Conservation (phyloP, 805 yeast species). For the Zygosaccharomyces lentus region DNA sequence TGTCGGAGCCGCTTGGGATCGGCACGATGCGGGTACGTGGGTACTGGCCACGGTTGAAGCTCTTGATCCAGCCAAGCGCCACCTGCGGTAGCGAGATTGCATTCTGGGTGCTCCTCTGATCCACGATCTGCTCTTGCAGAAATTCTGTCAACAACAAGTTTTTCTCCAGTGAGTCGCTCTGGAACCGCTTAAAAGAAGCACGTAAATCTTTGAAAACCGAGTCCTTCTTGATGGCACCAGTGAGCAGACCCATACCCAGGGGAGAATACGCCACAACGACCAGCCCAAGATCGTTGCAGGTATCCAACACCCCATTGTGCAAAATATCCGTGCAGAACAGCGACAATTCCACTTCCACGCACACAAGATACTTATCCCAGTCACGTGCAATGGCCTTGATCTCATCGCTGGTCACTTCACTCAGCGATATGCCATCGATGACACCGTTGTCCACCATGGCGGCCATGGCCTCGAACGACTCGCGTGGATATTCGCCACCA, state of each 20-base stretch:
- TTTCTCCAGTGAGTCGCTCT: slow-evolving; percentile 49
- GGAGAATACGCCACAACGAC: slow-evolving; percentile 83
- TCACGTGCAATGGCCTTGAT: slow-evolving; percentile 54
- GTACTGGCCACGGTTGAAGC: slow-evolving; percentile 38
- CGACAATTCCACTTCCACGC: slow-evolving; percentile 78
- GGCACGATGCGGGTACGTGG: slow-evolving; percentile 56
- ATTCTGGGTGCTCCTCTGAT: slow-evolving; percentile 46
- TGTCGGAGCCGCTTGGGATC: slow-evolving; percentile 72
- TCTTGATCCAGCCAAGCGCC: slow-evolving; percentile 62
- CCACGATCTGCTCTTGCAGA: slow-evolving; percentile 43
- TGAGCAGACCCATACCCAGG: slow-evolving; percentile 70
- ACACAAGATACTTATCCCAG: slow-evolving; percentile 48
- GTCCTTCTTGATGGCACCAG: slow-evolving; percentile 50
- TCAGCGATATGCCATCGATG: slow-evolving; percentile 66
- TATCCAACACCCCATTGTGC: slow-evolving; percentile 57
- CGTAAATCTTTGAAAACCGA: slow-evolving; percentile 27
- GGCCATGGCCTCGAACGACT: slow-evolving; percentile 51
- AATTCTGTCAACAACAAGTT: slow-evolving; percentile 49
- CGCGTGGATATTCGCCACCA: slow-evolving; percentile 41
- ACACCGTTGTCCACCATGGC: slow-evolving; percentile 59
- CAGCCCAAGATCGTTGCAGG: slow-evolving; percentile 52
- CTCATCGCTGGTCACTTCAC: slow-evolving; percentile 65
- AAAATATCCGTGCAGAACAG: slow-evolving; percentile 60
- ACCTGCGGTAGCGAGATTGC: slow-evolving; percentile 58
- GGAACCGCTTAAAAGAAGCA: slow-evolving; percentile 50